These are phyloP conservation scores for Lizonia empirigonia DNA, from an alignment of 2,329 filamentous ascomycete genomes.

Conservation along the genomic window DNA sequence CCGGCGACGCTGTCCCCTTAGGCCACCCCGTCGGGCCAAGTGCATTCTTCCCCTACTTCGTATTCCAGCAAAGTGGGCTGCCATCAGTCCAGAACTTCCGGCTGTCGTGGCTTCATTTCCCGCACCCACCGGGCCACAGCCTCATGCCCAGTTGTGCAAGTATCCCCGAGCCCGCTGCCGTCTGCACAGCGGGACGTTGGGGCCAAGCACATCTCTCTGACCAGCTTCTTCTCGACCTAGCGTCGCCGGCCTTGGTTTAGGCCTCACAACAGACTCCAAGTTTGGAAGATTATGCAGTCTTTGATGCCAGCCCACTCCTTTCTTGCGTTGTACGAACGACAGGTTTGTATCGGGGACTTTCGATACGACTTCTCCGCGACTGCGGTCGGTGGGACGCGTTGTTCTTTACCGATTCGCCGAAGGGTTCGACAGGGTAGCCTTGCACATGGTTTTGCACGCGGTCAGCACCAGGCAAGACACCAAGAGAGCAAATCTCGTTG, in stretches of 20 bases:
- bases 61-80: conserved; percentile 22
- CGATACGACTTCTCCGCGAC: conserved; percentile 10
- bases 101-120: conserved; percentile 41
- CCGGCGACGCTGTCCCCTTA: conserved; percentile 8
- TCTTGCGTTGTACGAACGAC: conserved; percentile 1
- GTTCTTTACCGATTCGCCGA: conserved; percentile 8
- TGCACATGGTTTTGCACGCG: conserved; percentile 11
- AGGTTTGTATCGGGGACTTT: conserved; percentile 1
- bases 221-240: conserved; percentile 24
- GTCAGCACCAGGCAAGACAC: conserved; percentile 2
- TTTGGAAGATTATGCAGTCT: conserved; percentile 24
- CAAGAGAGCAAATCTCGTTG: conserved; percentile 18
- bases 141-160: conserved; percentile 38
- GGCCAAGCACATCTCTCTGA: conserved; percentile 16
- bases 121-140: conserved; percentile 31
- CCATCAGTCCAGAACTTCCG: conserved; percentile 24
- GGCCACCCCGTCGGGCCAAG: conserved; percentile 10
- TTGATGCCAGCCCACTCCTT: conserved; percentile 19
- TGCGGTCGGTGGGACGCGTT: conserved; percentile 10
- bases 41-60: conserved; percentile 21
- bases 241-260: conserved; percentile 19
- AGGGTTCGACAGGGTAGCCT: conserved; percentile 14
- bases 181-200: conserved; percentile 19
- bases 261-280: conserved; percentile 12
- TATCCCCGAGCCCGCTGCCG: conserved; percentile 9